Evolutionary conservation across 1,139 yeast genomes (phyloP).

Genomic region (Waltiozyma sp.): DNA sequence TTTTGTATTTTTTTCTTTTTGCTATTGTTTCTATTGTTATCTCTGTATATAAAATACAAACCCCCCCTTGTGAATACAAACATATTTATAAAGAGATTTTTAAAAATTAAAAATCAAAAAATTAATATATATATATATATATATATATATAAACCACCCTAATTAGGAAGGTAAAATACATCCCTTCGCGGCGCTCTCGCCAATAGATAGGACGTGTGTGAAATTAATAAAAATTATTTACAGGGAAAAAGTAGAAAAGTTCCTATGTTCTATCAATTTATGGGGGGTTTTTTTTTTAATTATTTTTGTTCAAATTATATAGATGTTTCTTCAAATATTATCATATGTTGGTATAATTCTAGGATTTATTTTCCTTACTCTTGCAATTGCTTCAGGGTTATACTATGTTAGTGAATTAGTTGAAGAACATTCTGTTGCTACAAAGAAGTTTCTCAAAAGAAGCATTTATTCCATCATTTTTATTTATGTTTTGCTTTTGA

Average conservation of each 20-base stretch:
- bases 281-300: too few species aligned
- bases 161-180: too few species aligned
- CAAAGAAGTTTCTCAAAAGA: conserved; percentile 56
- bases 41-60: not conserved
- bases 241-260: too few species aligned
- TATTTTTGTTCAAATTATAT: conserved; percentile 45
- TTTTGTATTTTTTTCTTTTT: too few species aligned
- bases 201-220: too few species aligned
- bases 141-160: too few species aligned
- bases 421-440: conserved; percentile 85
- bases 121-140: too few species aligned
- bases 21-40: not conserved
- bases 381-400: conserved; percentile 77
- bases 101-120: too few species aligned
- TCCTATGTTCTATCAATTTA: too few species aligned
- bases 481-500: conserved; percentile 41
- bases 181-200: too few species aligned
- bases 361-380: conserved; percentile 66
- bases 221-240: too few species aligned
- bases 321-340: conserved; percentile 42
- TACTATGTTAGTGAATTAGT: conserved; percentile 87
- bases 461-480: conserved; percentile 50
- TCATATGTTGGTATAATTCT: conserved; percentile 61
- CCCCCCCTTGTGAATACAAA: conserved; percentile 3
- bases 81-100: too few species aligned